A percentile compares a stretch with the other conserved stretches of the same genome.
phyloP scores from a whole-genome alignment of 306 rosid genomes.

The Fragaria vesca region DNA sequence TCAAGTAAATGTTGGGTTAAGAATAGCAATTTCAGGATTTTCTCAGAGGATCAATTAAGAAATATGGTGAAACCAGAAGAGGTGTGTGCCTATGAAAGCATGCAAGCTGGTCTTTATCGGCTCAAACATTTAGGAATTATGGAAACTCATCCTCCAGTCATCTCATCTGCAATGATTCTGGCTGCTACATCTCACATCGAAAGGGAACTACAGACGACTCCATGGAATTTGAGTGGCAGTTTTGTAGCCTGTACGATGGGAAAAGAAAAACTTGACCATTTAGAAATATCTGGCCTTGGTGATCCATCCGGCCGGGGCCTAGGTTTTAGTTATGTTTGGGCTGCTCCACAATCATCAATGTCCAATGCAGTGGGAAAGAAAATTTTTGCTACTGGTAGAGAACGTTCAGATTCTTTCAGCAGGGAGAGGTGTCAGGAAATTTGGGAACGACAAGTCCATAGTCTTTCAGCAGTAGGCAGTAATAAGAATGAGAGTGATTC shows the following conservation, averaged over 20 bases:
- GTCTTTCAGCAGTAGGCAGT: conserved; percentile 65
- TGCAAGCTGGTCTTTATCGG: conserved; percentile 96
- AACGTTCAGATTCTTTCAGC: conserved; percentile 84
- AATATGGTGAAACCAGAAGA: conserved; percentile 92
- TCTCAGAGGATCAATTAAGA: conserved; percentile 76
- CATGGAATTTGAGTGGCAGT: conserved; percentile 95
- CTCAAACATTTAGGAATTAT: conserved; percentile 87
- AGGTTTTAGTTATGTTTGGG: conserved; percentile 88
- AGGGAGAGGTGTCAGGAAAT: conserved; percentile 97
- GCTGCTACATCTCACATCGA: conserved; percentile 97
- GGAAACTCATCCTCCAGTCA: conserved; percentile 66
- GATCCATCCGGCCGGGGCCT: conserved; percentile 95
- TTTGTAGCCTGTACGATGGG: conserved; percentile 94
- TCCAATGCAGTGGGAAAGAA: conserved; percentile 69
- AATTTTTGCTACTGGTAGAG: conserved; percentile 61
- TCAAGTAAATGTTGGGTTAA: conserved; percentile 76
- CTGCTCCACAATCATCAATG: conserved; percentile 74
- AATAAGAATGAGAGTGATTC: conserved; percentile 88
- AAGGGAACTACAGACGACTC: conserved; percentile 91
- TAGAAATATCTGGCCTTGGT: conserved; percentile 94
- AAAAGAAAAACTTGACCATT: conserved; percentile 78
- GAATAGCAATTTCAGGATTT: conserved; percentile 74
- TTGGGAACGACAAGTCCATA: conserved; percentile 92
- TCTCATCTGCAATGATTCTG: conserved; percentile 87
- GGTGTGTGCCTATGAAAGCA: conserved; percentile 95